These are phyloP conservation scores for Phialocephala subalpina DNA, from an alignment of 2,329 filamentous ascomycete species.

Conservation along the genomic window DNA sequence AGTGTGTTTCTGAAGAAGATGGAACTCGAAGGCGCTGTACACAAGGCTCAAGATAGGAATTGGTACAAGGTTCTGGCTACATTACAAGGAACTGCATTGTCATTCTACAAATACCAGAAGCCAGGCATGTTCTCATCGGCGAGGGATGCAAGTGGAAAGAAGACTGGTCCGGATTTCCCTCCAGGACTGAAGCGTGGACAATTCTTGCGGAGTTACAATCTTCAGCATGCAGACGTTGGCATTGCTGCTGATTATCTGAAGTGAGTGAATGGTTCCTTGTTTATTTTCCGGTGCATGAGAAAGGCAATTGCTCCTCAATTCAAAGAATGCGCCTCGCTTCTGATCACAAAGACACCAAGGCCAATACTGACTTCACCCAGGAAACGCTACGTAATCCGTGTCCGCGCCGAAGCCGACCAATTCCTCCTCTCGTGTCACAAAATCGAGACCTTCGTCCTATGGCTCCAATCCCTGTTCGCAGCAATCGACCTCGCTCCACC, in stretches of 20 bases:
- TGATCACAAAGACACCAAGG: no score
- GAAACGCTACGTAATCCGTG: conserved; percentile 70
- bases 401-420: conserved; percentile 77
- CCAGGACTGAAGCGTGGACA: conserved; percentile 61
- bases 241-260: conserved; percentile 78
- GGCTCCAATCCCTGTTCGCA: conserved; percentile 75
- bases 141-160: conserved; percentile 55
- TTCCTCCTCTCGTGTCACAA: conserved; percentile 73
- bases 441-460: conserved; percentile 70
- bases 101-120: conserved; percentile 69
- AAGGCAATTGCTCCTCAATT: not conserved
- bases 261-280: conserved; percentile 50
- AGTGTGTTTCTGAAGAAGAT: conserved; percentile 69
- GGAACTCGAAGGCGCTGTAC: conserved; percentile 71
- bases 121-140: conserved; percentile 55
- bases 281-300: not conserved
- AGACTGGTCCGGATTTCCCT: conserved; percentile 58
- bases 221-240: conserved; percentile 79
- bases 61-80: conserved; percentile 71
- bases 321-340: no score
- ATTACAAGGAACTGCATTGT: conserved; percentile 73
- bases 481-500: conserved; percentile 76
- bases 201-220: conserved; percentile 72
- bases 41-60: conserved; percentile 66
- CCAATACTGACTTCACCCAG: conserved; percentile 23